A percentile compares a stretch with the other conserved stretches of the same genome.
Evolutionary conservation across 179 eudicot species (phyloP).

Genomic region (Beta lomatogona): DNA sequence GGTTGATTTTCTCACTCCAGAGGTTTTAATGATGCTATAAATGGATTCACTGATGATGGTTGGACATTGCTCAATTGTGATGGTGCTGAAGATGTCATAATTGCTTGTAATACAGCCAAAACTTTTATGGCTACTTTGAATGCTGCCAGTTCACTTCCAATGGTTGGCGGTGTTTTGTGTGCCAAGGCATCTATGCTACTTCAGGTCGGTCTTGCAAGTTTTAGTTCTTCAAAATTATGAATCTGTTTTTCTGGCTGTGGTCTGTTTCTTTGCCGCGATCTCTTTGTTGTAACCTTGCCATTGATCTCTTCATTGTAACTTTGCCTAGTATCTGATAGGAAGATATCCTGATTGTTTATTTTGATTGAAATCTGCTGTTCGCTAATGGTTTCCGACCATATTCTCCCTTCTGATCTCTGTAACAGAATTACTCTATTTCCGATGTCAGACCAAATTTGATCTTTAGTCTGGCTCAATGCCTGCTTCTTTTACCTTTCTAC

Average conservation of each 20-base stretch:
- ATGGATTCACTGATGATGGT: slow-evolving; percentile 91
- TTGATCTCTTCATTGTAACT: not conserved
- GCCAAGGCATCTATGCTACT: slow-evolving; percentile 98
- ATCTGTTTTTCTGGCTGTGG: not conserved
- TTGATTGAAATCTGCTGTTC: not conserved
- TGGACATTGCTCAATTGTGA: slow-evolving; percentile 82
- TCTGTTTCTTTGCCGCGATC: not conserved
- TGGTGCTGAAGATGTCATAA: slow-evolving; percentile 79
- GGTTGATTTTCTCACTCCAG: slow-evolving; percentile 37
- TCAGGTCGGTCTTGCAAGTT: slow-evolving; percentile 50
- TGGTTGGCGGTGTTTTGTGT: slow-evolving; percentile 83
- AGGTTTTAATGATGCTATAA: slow-evolving; percentile 92
- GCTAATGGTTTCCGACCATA: not conserved
- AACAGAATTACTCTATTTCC: too few species aligned
- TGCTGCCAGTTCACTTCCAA: slow-evolving; percentile 46
- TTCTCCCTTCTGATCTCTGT: not conserved
- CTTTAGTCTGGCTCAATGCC: not conserved
- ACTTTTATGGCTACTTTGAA: slow-evolving; percentile 42
- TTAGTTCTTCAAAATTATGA: not conserved
- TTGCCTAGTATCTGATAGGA: not conserved
- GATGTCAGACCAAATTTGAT: too few species aligned
- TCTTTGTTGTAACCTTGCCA: not conserved
- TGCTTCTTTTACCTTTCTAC: not conserved
- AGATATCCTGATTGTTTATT: not conserved
- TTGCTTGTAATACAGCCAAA: slow-evolving; percentile 73